Evolutionary conservation across 306 rosid genomes (phyloP).

Genomic region (Gastrolobium bilobum): DNA sequence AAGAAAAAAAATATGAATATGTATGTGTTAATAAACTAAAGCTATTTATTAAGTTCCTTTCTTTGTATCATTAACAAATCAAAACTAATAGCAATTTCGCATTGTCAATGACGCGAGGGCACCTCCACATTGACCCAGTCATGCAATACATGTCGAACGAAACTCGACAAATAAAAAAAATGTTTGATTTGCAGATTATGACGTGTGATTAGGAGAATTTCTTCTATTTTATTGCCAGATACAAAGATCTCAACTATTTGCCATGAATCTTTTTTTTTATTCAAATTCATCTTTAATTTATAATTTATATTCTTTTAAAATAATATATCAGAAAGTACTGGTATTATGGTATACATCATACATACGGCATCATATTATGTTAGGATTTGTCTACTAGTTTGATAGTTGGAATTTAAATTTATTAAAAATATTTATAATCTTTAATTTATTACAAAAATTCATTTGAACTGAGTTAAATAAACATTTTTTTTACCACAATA

Average conservation of each 20-base stretch:
- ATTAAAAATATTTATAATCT: not conserved
- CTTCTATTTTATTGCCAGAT: conserved; percentile 24
- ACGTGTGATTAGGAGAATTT: conserved; percentile 27
- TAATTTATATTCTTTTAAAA: conserved; percentile 5
- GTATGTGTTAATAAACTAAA: too few relatives aligned
- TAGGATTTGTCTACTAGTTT: conserved; percentile 11
- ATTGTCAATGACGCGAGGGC: conserved; percentile 43
- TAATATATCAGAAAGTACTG: not conserved
- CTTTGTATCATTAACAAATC: conserved; percentile 2
- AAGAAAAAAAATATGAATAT: too few relatives aligned
- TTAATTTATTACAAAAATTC: not conserved
- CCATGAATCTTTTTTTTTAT: not conserved
- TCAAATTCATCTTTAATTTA: not conserved
- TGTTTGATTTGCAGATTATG: conserved; percentile 38
- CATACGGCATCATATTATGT: conserved; percentile 7
- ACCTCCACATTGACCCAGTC: conserved; percentile 37
- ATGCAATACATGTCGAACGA: conserved; percentile 26
- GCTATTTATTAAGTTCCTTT: not conserved
- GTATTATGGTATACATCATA: conserved; percentile 4
- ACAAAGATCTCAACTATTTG: conserved; percentile 31
- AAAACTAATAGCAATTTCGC: conserved; percentile 19
- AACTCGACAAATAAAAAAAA: not conserved
- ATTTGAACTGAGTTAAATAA: not conserved
- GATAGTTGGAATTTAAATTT: not conserved
- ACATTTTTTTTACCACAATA: not conserved